Percentiles rank a stretch among this genome's conserved stretches.
Conservation (phyloP, 345 rosid genomes). For the Salix brachista region DNA sequence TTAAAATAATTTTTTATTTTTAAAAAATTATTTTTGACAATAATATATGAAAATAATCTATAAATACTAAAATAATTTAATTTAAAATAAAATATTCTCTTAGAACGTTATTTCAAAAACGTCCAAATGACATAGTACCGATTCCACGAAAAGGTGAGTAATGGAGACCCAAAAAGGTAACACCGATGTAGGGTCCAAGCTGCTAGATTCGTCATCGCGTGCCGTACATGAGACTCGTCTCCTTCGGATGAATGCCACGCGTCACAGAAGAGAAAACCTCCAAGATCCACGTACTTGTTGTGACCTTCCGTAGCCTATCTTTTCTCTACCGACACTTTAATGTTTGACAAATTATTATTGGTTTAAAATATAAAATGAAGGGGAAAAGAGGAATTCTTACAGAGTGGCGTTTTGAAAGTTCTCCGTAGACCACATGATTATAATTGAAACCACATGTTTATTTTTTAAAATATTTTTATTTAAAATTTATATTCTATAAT, state of each 20-base stretch:
- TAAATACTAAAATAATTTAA: no score
- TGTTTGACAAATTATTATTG: not conserved
- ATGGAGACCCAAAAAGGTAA: not conserved
- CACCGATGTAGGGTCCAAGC: not conserved
- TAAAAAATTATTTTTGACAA: no score
- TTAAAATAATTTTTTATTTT: no score
- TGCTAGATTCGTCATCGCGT: not conserved
- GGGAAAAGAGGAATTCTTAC: not conserved
- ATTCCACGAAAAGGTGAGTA: no score
- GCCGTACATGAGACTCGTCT: conserved; percentile 5
- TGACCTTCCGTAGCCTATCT: not conserved
- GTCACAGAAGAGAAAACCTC: not conserved
- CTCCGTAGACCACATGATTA: not conserved
- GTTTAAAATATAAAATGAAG: not conserved
- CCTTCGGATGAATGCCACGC: not conserved
- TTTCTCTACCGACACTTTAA: conserved; percentile 20
- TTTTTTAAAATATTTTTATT: no score
- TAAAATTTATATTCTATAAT: no score
- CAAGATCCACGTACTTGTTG: no score
- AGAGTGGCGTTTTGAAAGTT: conserved; percentile 6
- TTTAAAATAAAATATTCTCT: no score
- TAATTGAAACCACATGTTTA: conserved; percentile 1
- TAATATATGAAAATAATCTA: no score
- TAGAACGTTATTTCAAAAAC: no score
- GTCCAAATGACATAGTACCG: no score